Base-by-base conservation (phyloP, 805 yeast genomes). In the Maudiozyma pseudohumilis region DNA sequence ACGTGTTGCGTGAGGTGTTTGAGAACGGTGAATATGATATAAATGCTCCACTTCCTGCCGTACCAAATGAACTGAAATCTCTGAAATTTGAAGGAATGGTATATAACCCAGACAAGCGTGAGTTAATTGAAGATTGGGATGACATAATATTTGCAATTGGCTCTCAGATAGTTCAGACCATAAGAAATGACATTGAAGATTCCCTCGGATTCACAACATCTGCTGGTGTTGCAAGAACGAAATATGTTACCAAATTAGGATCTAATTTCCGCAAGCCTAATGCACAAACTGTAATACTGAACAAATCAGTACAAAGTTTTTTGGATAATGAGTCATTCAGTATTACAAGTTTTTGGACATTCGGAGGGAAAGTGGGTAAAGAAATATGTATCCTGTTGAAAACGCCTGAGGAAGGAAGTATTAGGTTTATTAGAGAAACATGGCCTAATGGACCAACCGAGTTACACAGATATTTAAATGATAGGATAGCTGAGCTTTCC, bases 351-450 rank as follows among this genome's bases (percentile, higher is more conserved):
- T 74, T 89, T 40, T 80, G 95, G 72, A 86, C 95, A 0, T 64
- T 89, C 68, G 97, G 98, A 6, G 98, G 97, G 2, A 85, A 84
- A 46, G 60, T 70, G 8, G 98, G 98, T 0, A 77, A 77, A 9
- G 61, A 63, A 10, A 64, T 86, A 1, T 43, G 68, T 13, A 55
- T 59, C n/a, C 56, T 63, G 15, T 56, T 87, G n/a, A 63, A 66
- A 2, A 59, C 74, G 2, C 83, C 80, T 0, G 60, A 61, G 3
- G 67, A 59, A 21, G 55, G 61, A 5, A 61, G 75, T 41, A 68
- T 80, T 48, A 60, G 68, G 3, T 67, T 56, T 39, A 67, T 85
- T 2, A 62, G 81, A 38, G 70, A 72, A 3, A 61, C 65, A 26
- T 71, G 72, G 52, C 52, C 72, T 0, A 45, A 60, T 3, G 40